Percentiles rank a stretch among this genome's conserved stretches.
phyloP scores from a whole-genome alignment of 2,329 filamentous ascomycete genomes.

The Periconia macrospinosa region DNA sequence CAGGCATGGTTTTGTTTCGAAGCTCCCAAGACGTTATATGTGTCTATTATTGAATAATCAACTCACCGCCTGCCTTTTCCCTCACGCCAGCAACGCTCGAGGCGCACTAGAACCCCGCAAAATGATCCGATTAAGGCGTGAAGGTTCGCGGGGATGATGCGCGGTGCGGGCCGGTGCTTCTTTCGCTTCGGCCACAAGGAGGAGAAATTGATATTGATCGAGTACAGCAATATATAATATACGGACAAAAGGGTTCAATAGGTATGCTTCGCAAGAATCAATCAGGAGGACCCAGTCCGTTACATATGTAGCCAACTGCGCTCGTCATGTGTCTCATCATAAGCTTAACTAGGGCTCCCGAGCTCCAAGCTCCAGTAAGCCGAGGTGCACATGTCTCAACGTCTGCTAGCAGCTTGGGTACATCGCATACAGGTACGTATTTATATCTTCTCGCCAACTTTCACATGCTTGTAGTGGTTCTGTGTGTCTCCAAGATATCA shows the following conservation, averaged over 20 bases:
- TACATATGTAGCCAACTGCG: background rate
- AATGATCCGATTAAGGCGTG: background rate
- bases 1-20: background rate
- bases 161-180: background rate
- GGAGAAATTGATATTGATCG: no score
- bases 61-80: constrained; percentile 22
- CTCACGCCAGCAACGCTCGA: constrained; percentile 7
- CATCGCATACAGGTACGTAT: background rate
- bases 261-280: no score
- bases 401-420: no score
- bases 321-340: background rate
- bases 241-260: no score
- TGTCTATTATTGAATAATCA: no score
- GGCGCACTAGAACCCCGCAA: constrained; percentile 30
- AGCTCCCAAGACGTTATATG: constrained; percentile 20
- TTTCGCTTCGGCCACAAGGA: background rate
- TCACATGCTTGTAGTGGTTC: background rate
- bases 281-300: background rate
- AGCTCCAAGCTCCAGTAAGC: constrained; percentile 6
- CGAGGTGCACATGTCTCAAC: constrained; percentile 21
- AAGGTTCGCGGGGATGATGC: background rate
- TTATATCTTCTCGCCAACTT: constrained; percentile 14
- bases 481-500: no score
- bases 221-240: background rate
- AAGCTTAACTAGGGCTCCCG: constrained; percentile 3